Evolutionary conservation across 768 basidiomycete species (phyloP), one percentile per base, ranked within the genome.

Genomic region (Tulasnella sp.): DNA sequence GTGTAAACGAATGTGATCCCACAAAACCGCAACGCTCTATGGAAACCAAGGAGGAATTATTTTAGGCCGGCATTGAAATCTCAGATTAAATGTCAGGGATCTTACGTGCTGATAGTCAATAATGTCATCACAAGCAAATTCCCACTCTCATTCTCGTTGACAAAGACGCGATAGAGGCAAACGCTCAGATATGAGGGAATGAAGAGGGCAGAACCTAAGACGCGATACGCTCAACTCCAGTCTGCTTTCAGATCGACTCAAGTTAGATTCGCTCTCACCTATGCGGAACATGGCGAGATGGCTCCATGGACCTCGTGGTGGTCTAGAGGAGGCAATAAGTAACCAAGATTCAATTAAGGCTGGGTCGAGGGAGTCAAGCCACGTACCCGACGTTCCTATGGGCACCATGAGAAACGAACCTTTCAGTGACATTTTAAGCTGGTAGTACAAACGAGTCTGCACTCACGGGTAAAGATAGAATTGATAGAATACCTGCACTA

Each of bases 401-500:
- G 59, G 13, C 4, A n/a, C 21, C 4, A 19, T 7, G 51, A 38
- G 7, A 5, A 38, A 38, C 34, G n/a, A 51, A 3, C 24, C 51
- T 56, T 13, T 19, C 38, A 29, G 26, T 17, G 5, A 19, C 54
- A 44, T 38, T 15, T 15, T 38, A 38, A 15, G 34, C 34, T n/a
- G n/a, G n/a, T n/a, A n/a, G n/a, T n/a, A n/a, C n/a, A n/a, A 38
- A 38, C 34, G 42, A 10, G n/a, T 4, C n/a, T n/a, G n/a, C n/a
- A 77, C 88, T 71, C 68, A 91, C 86, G 88, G 88, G 76, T 92
- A 92, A 30, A 90, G 77, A 68, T 89, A 83, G 68, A 91, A 93
- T 67, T 93, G 93, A 68, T 93, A 95, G 41, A 84, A 82, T 52
- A 96, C 87, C 70, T 94, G 92, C 62, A 83, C 88, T n/a, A 92